These are phyloP conservation scores for Halophytophthora batemanensis DNA, from an alignment of 352 stramenopile species.

Conservation along the genomic window DNA sequence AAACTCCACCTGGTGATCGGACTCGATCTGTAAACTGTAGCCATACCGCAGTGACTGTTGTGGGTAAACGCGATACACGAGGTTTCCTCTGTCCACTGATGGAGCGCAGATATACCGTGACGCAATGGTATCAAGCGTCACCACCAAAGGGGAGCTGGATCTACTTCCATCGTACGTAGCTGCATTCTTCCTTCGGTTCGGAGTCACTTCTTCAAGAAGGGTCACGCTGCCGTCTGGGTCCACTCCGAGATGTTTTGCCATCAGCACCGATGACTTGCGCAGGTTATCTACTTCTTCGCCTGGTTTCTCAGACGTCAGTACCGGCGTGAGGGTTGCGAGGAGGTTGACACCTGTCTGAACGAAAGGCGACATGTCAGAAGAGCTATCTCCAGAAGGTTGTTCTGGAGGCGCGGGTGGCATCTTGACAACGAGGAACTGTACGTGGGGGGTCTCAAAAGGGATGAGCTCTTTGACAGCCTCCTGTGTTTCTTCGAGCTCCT, in stretches of 20 bases:
- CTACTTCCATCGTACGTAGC: neutral
- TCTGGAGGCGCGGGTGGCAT: conserved; percentile 7
- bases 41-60: conserved; percentile 48
- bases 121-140: conserved; percentile 36
- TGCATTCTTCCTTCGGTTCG: conserved; percentile 1
- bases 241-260: conserved; percentile 25
- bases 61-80: conserved; percentile 48
- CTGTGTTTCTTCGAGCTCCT: conserved; percentile 9
- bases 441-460: conserved; percentile 37
- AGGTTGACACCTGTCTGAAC: conserved; percentile 16
- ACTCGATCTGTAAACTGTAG: conserved; percentile 57
- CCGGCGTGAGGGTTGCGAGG: conserved; percentile 37
- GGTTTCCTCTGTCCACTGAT: conserved; percentile 2
- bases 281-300: conserved; percentile 12
- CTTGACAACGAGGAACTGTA: conserved; percentile 38
- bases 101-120: conserved; percentile 34
- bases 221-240: conserved; percentile 49
- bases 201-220: conserved; percentile 37
- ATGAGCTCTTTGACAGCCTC: conserved; percentile 4
- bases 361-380: conserved; percentile 8
- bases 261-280: conserved; percentile 11
- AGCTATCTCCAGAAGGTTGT: conserved; percentile 24
- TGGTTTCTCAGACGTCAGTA: conserved; percentile 13
- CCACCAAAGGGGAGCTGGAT: conserved; percentile 16
- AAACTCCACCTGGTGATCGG: conserved; percentile 33